Evolutionary conservation across 208 protist genomes (phyloP), one percentile per base, ranked within the genome.

Genomic region (Crithidia thermophila): DNA sequence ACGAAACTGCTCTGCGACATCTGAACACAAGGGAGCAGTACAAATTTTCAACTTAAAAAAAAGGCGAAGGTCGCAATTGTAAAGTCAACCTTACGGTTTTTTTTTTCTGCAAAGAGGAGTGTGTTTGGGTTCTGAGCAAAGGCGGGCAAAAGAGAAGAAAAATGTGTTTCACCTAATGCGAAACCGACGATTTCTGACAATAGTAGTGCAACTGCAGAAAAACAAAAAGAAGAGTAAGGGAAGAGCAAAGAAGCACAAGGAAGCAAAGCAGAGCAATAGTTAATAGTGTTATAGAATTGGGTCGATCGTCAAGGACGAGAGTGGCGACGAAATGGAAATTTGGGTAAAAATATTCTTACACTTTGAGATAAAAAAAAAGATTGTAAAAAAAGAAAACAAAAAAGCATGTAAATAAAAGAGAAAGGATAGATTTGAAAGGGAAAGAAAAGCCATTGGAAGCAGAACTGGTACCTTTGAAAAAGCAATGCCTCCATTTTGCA

Each of bases 1-100:
- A 88, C 72, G 71, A 86, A 86, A 34, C 72, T 69, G 51, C 72
- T 73, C 46, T 86, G 85, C 27, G 72, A 67, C 85, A 87, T 88
- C 31, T n/a, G 14, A 1, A 42, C 7, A 31, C 2, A 7, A 16
- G 31, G 6, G 21, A 46, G 4, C 10, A 31, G 18, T 10, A 46
- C 18, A 4, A 18, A 25, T 8, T 43, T 43, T 43, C 39, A 37
- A 33, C 47, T 40, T 16, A 33, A 60, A 45, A 74, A 36, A 60
- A 67, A 45, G 39, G 34, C 11, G 10, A 60, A 40, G 20, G n/a
- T n/a, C n/a, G n/a, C n/a, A n/a, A n/a, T n/a, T n/a, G n/a, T n/a
- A n/a, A n/a, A n/a, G n/a, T n/a, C n/a, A n/a, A n/a, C n/a, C n/a
- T n/a, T n/a, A 0, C 7, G 10, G 23, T 51, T 51, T 7, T 51